Percentiles rank a stretch among this genome's conserved stretches.
These are phyloP conservation scores for Myxozyma mucilagina DNA, from an alignment of 805 yeast genomes.

Conservation along the genomic window DNA sequence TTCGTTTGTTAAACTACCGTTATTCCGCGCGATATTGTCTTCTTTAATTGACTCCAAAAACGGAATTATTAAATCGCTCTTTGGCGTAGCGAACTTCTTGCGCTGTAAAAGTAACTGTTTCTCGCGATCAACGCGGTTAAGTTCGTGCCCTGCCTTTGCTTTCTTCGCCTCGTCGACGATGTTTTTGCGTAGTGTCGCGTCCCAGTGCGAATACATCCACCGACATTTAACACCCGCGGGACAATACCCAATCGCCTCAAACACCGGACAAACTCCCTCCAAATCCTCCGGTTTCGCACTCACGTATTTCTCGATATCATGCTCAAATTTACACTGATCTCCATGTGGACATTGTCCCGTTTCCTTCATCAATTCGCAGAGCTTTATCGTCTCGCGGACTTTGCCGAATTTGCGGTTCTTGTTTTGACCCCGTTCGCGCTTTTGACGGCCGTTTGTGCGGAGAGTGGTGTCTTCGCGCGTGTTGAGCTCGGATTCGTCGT, in stretches of 20 bases:
- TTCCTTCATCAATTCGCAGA: constrained; percentile 58
- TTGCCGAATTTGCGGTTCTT: constrained; percentile 77
- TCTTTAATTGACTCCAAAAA: constrained; percentile 63
- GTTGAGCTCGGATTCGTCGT: neutral
- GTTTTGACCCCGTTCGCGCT: constrained; percentile 67
- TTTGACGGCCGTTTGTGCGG: neutral
- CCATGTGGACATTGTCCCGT: constrained; percentile 38
- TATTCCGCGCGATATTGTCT: constrained; percentile 39
- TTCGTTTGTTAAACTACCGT: constrained; percentile 36
- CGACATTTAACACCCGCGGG: constrained; percentile 92
- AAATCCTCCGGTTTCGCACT: constrained; percentile 68
- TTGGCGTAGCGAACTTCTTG: constrained; percentile 59
- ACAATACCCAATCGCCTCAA: constrained; percentile 77
- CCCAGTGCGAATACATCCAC: constrained; percentile 75
- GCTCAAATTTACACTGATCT: constrained; percentile 65
- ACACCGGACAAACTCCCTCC: constrained; percentile 83
- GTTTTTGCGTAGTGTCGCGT: constrained; percentile 47
- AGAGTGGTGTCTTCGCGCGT: neutral
- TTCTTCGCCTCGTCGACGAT: constrained; percentile 47
- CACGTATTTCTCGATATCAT: constrained; percentile 68
- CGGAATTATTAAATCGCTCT: constrained; percentile 58
- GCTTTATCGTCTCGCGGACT: constrained; percentile 57
- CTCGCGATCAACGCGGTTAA: constrained; percentile 59
- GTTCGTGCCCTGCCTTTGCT: constrained; percentile 51
- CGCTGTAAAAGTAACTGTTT: constrained; percentile 54